phyloP scores from a whole-genome alignment of 371 early-diverging fungal genomes.

The Mortierella sp. region DNA sequence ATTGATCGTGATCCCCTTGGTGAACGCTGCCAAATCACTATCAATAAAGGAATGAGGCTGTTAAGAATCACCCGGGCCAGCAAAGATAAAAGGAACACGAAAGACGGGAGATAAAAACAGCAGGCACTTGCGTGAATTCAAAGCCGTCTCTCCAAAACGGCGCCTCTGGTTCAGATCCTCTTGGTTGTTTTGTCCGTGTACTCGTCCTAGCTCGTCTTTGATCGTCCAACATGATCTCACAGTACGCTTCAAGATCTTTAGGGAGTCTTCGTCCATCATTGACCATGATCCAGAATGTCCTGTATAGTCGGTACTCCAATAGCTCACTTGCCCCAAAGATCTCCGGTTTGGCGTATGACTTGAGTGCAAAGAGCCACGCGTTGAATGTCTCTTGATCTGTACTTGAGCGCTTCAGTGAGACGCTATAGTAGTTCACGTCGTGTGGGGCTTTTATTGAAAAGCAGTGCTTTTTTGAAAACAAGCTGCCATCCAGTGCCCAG shows the following conservation, averaged over 20 bases:
- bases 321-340: constrained; percentile 35
- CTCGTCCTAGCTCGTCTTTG: constrained; percentile 63
- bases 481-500: constrained; percentile 60
- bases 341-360: constrained; percentile 54
- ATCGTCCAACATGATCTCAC: constrained; percentile 64
- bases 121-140: constrained; percentile 54
- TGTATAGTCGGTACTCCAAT: constrained; percentile 58
- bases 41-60: not conserved
- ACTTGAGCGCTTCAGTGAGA: constrained; percentile 42
- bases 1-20: constrained; percentile 59
- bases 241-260: constrained; percentile 53
- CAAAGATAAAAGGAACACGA: not conserved
- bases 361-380: constrained; percentile 63
- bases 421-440: constrained; percentile 63
- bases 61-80: not conserved
- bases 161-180: constrained; percentile 33
- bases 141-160: constrained; percentile 63
- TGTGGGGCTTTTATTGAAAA: constrained; percentile 61
- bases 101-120: not conserved
- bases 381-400: constrained; percentile 61
- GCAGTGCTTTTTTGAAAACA: constrained; percentile 62
- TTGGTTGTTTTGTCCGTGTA: constrained; percentile 34
- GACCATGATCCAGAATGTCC: constrained; percentile 63
- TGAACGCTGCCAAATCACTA: constrained; percentile 58
- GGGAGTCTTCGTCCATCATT: constrained; percentile 61